phyloP scores from a whole-genome alignment of 371 early-diverging fungal genomes.

The Gilbertella persicaria region DNA sequence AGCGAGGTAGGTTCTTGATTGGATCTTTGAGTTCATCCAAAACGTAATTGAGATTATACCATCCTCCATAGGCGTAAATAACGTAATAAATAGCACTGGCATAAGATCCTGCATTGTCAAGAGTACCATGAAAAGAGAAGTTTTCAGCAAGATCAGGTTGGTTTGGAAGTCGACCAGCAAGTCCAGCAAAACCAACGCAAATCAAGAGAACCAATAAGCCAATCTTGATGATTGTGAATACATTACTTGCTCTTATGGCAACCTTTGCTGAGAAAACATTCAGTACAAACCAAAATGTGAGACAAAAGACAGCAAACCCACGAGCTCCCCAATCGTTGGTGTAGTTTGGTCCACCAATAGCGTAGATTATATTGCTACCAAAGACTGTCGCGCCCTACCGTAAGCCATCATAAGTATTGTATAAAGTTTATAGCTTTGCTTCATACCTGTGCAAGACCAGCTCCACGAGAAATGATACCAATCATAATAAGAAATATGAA shows the following conservation, averaged over 20 bases:
- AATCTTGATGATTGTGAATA: conserved; percentile 30
- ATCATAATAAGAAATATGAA: conserved; percentile 29
- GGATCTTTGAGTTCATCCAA: conserved; percentile 29
- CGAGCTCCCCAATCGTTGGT: conserved; percentile 27
- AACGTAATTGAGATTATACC: conserved; percentile 32
- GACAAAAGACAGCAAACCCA: conserved; percentile 30
- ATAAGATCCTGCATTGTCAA: conserved; percentile 23
- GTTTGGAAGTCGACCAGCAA: conserved; percentile 24
- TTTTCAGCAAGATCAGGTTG: conserved; percentile 17
- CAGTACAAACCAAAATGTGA: conserved; percentile 29
- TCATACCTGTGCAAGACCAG: conserved; percentile 28
- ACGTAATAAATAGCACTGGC: conserved; percentile 31
- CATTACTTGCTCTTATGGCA: conserved; percentile 24
- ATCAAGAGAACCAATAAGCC: conserved; percentile 18
- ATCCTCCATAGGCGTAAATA: conserved; percentile 26
- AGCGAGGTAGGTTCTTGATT: conserved; percentile 28
- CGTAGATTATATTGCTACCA: conserved; percentile 31
- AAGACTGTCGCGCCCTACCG: conserved; percentile 27
- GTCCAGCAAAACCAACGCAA: conserved; percentile 31
- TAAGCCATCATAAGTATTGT: not conserved
- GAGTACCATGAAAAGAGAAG: conserved; percentile 26
- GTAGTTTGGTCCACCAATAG: conserved; percentile 23
- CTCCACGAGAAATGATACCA: conserved; percentile 19
- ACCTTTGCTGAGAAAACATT: conserved; percentile 26
- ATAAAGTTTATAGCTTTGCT: not conserved